Conservation (phyloP, 169 alveolate genomes). For the Cyclospora cayetanensis region DNA sequence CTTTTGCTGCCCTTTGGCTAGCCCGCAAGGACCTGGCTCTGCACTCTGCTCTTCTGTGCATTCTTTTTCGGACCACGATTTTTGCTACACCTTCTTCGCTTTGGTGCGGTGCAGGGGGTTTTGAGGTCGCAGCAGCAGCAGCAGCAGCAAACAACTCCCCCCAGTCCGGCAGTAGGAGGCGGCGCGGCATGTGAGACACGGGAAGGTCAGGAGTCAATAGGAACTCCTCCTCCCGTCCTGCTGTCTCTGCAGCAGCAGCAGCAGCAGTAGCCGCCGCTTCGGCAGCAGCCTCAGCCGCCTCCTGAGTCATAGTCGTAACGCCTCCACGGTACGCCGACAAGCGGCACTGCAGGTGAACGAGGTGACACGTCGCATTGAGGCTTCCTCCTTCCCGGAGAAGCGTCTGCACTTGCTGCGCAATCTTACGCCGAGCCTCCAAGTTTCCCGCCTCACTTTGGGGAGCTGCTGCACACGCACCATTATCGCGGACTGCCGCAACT, state of each 20-base stretch:
- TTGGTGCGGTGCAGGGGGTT: neutral
- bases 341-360: conserved; percentile 64
- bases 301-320: conserved; percentile 31
- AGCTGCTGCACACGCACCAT: conserved; percentile 24
- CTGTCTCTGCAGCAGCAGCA: neutral
- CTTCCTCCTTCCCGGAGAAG: conserved; percentile 49
- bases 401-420: conserved; percentile 28
- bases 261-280: neutral
- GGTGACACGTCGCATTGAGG: conserved; percentile 19
- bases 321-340: conserved; percentile 56
- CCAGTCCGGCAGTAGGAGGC: conserved; percentile 52
- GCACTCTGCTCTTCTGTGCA: neutral
- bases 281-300: conserved; percentile 25
- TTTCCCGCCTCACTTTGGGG: conserved; percentile 13
- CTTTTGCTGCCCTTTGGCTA: neutral
- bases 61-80: conserved; percentile 13
- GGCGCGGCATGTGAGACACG: neutral
- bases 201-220: conserved; percentile 41
- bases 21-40: neutral
- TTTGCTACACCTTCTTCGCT: conserved; percentile 24
- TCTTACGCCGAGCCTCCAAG: neutral
- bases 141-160: conserved; percentile 28
- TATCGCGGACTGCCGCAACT: neutral
- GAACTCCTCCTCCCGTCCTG: neutral
- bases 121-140: conserved; percentile 16